phyloP scores from a whole-genome alignment of 305 asterid genomes.

The Fraxinus velutina region DNA sequence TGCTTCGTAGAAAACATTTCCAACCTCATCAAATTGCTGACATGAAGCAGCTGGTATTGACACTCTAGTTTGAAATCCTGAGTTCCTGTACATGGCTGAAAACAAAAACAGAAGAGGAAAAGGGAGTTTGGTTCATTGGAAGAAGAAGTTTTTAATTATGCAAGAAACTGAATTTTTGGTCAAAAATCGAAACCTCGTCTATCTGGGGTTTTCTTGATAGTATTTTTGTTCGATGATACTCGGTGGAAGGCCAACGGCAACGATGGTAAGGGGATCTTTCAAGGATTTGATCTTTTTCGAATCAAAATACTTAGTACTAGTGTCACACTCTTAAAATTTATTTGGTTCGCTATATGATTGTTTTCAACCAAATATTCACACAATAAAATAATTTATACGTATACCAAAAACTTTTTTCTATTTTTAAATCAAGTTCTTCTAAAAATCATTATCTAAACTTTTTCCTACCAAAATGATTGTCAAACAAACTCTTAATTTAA shows the following conservation, averaged over 20 bases:
- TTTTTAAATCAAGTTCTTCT: no score
- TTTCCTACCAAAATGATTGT: no score
- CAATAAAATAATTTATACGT: no score
- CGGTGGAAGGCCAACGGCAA: not conserved
- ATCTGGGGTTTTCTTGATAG: not conserved
- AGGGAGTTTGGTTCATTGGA: not conserved
- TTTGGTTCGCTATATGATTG: no score
- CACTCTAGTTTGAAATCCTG: slow-evolving; percentile 5
- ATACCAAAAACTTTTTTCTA: no score
- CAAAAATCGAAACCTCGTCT: not conserved
- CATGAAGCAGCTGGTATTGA: slow-evolving; percentile 22
- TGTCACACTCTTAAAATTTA: no score
- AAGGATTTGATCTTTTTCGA: not conserved
- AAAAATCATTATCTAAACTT: no score
- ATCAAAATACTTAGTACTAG: not conserved
- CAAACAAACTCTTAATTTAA: no score
- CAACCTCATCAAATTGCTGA: slow-evolving; percentile 24
- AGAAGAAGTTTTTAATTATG: not conserved
- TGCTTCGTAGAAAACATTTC: slow-evolving; percentile 27
- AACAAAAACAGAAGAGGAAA: not conserved
- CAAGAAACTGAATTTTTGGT: not conserved
- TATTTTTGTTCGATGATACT: not conserved
- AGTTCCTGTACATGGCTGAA: slow-evolving; percentile 25
- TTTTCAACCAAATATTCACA: no score
- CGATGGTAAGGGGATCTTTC: not conserved